Percentiles rank a stretch among this genome's conserved stretches.
These are phyloP conservation scores for Cadophora gregata DNA, from an alignment of 2,329 filamentous ascomycete species.

Conservation along the genomic window DNA sequence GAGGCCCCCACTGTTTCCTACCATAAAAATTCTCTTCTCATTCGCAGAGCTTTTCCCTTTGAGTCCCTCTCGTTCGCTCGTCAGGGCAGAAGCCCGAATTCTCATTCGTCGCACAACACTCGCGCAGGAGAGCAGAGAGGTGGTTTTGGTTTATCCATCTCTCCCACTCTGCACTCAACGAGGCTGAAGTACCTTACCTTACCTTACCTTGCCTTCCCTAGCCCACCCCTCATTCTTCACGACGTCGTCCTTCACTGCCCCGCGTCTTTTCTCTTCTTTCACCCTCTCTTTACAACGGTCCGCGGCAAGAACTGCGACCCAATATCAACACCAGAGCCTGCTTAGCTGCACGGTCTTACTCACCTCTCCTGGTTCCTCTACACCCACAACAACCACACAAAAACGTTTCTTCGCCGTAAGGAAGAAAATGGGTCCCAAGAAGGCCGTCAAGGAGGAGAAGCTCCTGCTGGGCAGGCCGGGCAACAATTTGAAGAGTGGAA, in stretches of 20 bases:
- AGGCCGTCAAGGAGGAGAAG: constrained; percentile 90
- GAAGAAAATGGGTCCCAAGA: constrained; percentile 90
- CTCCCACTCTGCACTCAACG: constrained; percentile 29
- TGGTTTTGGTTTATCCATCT: background rate
- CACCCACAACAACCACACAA: constrained; percentile 10
- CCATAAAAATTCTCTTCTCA: constrained; percentile 9
- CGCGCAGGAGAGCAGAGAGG: constrained; percentile 26
- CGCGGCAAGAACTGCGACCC: constrained; percentile 55
- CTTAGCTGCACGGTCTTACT: constrained; percentile 49
- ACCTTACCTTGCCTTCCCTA: too few relatives aligned
- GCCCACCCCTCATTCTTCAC: constrained; percentile 36
- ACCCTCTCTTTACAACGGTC: constrained; percentile 56
- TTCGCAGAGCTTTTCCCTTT: constrained; percentile 13
- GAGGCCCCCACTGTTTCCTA: background rate
- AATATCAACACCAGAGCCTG: constrained; percentile 41
- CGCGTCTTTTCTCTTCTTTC: constrained; percentile 55
- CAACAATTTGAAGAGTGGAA: constrained; percentile 99
- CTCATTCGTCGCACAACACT: constrained; percentile 37
- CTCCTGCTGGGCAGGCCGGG: constrained; percentile 93
- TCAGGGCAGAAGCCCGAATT: constrained; percentile 17
- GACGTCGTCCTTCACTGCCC: constrained; percentile 41
- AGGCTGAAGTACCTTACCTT: constrained; percentile 40
- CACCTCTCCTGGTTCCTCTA: constrained; percentile 51
- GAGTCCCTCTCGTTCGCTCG: background rate
- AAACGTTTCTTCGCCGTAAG: constrained; percentile 63